phyloP scores from a whole-genome alignment of 1,139 yeast species.

The Kodamaea anthophila region DNA sequence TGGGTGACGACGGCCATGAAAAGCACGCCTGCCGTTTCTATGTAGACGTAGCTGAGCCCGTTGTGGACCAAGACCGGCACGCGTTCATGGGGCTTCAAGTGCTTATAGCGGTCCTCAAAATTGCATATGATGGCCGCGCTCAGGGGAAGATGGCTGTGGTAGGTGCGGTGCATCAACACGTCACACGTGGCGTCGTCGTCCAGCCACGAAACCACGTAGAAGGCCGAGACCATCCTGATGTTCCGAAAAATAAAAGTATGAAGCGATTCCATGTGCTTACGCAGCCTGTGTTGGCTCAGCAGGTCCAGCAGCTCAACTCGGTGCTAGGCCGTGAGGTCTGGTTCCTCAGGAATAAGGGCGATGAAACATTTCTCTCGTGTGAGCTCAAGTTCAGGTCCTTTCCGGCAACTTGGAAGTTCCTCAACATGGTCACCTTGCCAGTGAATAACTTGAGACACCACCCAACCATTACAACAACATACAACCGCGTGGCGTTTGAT shows the following conservation, averaged over 20 bases:
- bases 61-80: conserved; percentile 25
- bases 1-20: conserved; percentile 27
- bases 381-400: conserved; percentile 43
- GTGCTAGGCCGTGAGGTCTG: conserved; percentile 8
- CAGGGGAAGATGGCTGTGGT: conserved; percentile 28
- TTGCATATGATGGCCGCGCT: conserved; percentile 18
- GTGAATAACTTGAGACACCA: conserved; percentile 66
- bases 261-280: no score
- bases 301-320: conserved; percentile 9
- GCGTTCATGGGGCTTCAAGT: conserved; percentile 17
- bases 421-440: conserved; percentile 55
- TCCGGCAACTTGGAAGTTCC: conserved; percentile 59
- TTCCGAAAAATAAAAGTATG: conserved; percentile 2
- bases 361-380: conserved; percentile 5
- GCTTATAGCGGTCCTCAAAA: conserved; percentile 23
- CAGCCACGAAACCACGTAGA: conserved; percentile 34
- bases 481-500: conserved; percentile 51
- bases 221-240: conserved; percentile 30
- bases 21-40: conserved; percentile 26
- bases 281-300: conserved; percentile 11
- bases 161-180: conserved; percentile 31
- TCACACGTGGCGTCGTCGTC: conserved; percentile 30
- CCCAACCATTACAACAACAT: conserved; percentile 61
- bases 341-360: conserved; percentile 14
- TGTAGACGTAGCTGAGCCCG: conserved; percentile 29